Evolutionary conservation across 495 filamentous ascomycete species (phyloP).

Genomic region (Chaetomium tenue): DNA sequence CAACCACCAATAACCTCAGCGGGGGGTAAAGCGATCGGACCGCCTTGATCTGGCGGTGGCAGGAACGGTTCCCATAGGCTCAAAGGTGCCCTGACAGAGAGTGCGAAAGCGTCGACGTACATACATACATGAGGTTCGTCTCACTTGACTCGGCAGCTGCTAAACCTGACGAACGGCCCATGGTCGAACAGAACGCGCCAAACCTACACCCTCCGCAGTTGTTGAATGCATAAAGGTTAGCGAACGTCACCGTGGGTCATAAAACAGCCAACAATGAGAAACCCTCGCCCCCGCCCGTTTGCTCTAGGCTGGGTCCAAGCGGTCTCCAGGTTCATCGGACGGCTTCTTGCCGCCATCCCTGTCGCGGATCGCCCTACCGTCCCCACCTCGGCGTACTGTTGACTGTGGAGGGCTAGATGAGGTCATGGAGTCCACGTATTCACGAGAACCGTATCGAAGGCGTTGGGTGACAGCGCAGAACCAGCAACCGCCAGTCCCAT

Average conservation of each 20-base stretch:
- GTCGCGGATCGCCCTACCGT: neutral
- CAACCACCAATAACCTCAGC: slow-evolving; percentile 11
- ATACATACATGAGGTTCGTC: slow-evolving; percentile 37
- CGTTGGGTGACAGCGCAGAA: neutral
- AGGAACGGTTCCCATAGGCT: slow-evolving; percentile 24
- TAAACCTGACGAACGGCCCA: slow-evolving; percentile 19
- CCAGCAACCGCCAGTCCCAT: neutral
- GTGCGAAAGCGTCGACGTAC: slow-evolving; percentile 31
- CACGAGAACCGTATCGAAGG: neutral
- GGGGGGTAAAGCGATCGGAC: slow-evolving; percentile 13
- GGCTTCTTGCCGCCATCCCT: neutral
- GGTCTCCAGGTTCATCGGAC: neutral
- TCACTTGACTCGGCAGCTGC: slow-evolving; percentile 40
- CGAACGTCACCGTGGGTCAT: neutral
- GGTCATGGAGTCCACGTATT: neutral
- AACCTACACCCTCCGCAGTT: neutral
- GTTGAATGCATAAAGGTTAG: no score
- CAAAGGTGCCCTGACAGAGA: slow-evolving; percentile 15
- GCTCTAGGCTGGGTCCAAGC: neutral
- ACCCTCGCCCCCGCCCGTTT: neutral
- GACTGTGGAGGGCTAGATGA: neutral
- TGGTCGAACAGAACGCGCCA: slow-evolving; percentile 1
- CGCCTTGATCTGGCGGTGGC: slow-evolving; percentile 7
- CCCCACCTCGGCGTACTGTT: neutral
- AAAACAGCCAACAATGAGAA: neutral